Percentiles rank a stretch among this genome's conserved stretches.
Conservation (phyloP, 1,284 basidiomycete genomes). For the Crepidotus sp. region DNA sequence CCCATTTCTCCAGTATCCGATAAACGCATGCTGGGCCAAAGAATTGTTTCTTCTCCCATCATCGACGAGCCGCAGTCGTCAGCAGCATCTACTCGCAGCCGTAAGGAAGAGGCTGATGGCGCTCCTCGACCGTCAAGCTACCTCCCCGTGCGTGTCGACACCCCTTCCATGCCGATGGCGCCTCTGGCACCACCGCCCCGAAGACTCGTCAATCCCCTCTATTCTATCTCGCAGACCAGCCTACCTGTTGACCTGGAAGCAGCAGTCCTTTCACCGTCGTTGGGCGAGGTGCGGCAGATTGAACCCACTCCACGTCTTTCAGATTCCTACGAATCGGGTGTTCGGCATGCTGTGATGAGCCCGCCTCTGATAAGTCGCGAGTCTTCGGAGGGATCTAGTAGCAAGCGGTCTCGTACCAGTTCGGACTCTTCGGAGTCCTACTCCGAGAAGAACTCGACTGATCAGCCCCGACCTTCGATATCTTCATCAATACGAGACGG, state of each 20-base stretch:
- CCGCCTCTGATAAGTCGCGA: slow-evolving; percentile 19
- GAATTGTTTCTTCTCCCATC: slow-evolving; percentile 27
- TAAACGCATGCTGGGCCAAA: slow-evolving; percentile 26
- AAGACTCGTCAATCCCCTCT: slow-evolving; percentile 37
- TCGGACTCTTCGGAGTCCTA: slow-evolving; percentile 22
- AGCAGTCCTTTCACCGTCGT: slow-evolving; percentile 12
- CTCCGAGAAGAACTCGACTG: slow-evolving; percentile 26
- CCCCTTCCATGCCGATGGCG: slow-evolving; percentile 43
- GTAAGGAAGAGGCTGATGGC: slow-evolving; percentile 15
- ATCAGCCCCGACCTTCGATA: slow-evolving; percentile 27
- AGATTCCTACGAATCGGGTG: slow-evolving; percentile 33
- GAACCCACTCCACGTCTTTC: slow-evolving; percentile 46
- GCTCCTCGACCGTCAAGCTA: slow-evolving; percentile 27
- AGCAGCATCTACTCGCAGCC: slow-evolving; percentile 4
- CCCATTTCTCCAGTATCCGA: slow-evolving; percentile 2
- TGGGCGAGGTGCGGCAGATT: slow-evolving; percentile 27
- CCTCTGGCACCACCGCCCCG: slow-evolving; percentile 59
- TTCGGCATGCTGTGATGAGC: slow-evolving; percentile 21
- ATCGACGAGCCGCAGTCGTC: slow-evolving; percentile 21
- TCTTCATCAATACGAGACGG: slow-evolving; percentile 39
- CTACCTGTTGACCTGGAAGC: slow-evolving; percentile 23
- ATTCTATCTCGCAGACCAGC: slow-evolving; percentile 50
- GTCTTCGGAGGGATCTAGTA: slow-evolving; percentile 8
- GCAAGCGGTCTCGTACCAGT: slow-evolving; percentile 11
- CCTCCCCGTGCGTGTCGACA: slow-evolving; percentile 43